Evolutionary conservation across 2,329 filamentous ascomycete genomes (phyloP), one percentile per base, ranked within the genome.

Genomic region (Dothistroma pini): DNA sequence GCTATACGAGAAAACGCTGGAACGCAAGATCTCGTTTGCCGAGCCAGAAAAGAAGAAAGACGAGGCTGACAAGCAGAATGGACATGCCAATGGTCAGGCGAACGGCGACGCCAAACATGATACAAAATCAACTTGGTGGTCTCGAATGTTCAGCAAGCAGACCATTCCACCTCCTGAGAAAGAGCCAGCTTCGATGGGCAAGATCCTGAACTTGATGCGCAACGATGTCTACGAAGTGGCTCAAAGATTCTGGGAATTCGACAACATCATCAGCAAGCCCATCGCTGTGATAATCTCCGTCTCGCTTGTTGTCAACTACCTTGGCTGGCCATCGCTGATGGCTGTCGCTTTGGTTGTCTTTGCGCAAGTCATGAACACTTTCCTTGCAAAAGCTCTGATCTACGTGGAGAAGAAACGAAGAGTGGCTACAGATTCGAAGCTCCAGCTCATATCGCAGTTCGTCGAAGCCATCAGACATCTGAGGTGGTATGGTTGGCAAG

Each of bases 201-300:
- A 96, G 71, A 95, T 96, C 56, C 83, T 96, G 63, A 96, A 96
- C 69, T 76, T 96, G 1, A 89, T 96, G 80, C 87, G 91, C 41
- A 81, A 81, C 61, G 90, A 95, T 72, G 90, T 89, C 0, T 95
- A 93, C 70, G 89, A 93, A 71, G 85, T 93, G 44, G 84, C 90
- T 2, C 90, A 93, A 70, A 75, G 79, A 49, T 95, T 96, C 69
- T 96, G 92, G 92, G 92, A 96, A 62, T 89, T 95, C 56, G 83
- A 89, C 1, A 80, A 81, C n/a, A 78, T 96, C 1, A 78, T 96
- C 47, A 87, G 87, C 2, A 90, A 89, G 63, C 92, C 92, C 0
- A 75, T 95, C 16, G 89, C 89, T 61, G 82, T 93, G n/a, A 70
- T 91, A 1, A 79, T 96, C 4, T 89, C 91, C 0, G 82, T 90